A percentile compares a stretch with the other conserved stretches of the same genome.
Evolutionary conservation across 805 yeast species (phyloP).

Genomic region (Wickerhamomyces mucosus): DNA sequence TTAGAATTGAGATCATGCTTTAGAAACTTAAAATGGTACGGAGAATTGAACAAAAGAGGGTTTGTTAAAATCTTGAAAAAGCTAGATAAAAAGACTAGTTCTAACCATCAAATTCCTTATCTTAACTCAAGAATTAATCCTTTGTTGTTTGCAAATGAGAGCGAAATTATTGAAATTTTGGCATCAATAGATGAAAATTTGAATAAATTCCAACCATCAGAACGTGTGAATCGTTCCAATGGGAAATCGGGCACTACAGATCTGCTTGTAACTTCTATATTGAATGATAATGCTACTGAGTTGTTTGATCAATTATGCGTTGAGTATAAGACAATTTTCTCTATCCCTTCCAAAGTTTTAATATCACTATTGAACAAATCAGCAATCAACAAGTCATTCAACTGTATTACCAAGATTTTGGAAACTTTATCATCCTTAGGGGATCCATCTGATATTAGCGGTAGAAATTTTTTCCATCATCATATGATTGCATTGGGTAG

Average conservation of each 20-base stretch:
- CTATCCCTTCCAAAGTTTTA: conserved; percentile 44
- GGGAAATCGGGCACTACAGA: conserved; percentile 4
- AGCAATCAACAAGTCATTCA: conserved; percentile 42
- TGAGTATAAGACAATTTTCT: conserved; percentile 33
- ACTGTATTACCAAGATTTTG: conserved; percentile 50
- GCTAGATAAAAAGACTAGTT: conserved; percentile 74
- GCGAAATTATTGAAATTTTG: conserved; percentile 44
- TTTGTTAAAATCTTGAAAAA: conserved; percentile 83
- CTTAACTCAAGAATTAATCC: conserved; percentile 62
- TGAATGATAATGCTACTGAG: conserved; percentile 20
- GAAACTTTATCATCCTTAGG: conserved; percentile 40
- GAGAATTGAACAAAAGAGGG: conserved; percentile 86
- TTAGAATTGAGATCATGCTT: conserved; percentile 68
- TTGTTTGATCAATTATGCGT: conserved; percentile 40
- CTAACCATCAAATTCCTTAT: conserved; percentile 45
- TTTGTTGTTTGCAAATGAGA: conserved; percentile 67
- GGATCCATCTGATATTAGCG: conserved; percentile 67
- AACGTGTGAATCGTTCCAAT: conserved; percentile 1
- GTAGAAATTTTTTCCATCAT: conserved; percentile 80
- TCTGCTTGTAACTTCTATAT: conserved; percentile 14
- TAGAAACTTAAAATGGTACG: conserved; percentile 86
- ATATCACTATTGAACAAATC: conserved; percentile 59
- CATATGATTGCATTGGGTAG: conserved; percentile 74
- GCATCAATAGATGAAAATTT: conserved; percentile 41
- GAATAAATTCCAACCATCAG: conserved; percentile 38